These are phyloP conservation scores for Arabidopsis hybrid DNA, from an alignment of 441 rosid genomes.

Conservation along the genomic window DNA sequence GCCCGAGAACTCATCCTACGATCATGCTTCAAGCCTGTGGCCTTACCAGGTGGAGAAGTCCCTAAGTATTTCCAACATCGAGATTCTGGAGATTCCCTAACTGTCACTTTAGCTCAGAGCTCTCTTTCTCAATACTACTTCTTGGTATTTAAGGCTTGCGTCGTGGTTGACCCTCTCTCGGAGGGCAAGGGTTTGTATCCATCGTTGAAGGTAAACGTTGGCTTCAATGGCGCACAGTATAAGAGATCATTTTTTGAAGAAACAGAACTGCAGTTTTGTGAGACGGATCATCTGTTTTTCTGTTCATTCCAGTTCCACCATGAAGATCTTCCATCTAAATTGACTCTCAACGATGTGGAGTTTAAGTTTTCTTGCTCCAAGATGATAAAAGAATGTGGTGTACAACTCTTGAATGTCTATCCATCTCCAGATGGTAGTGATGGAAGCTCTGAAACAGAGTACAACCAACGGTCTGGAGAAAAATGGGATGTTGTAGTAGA, in stretches of 20 bases:
- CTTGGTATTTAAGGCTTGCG: conserved; percentile 13
- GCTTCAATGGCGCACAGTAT: neutral
- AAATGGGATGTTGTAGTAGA: neutral
- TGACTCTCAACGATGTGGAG: neutral
- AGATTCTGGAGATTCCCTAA: neutral
- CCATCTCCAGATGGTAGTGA: neutral
- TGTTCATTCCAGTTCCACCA: neutral
- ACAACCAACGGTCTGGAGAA: conserved; percentile 1
- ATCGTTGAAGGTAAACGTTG: neutral
- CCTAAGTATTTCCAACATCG: conserved; percentile 21
- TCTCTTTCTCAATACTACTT: neutral
- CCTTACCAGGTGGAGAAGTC: conserved; percentile 23
- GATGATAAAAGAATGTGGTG: conserved; percentile 27
- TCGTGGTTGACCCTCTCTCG: neutral
- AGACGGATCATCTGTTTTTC: conserved; percentile 6
- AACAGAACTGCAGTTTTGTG: neutral
- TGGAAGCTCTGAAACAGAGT: conserved; percentile 1
- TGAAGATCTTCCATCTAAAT: neutral
- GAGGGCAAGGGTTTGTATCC: neutral
- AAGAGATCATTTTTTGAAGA: neutral
- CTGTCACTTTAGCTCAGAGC: conserved; percentile 14
- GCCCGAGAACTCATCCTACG: no score
- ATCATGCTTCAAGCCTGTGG: no score
- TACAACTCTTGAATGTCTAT: neutral
- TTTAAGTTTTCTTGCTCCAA: neutral